Percentiles rank a stretch among this genome's conserved stretches.
These are phyloP conservation scores for Macadamia tetraphylla DNA, from an alignment of 164 flowering plant species.

Conservation along the genomic window DNA sequence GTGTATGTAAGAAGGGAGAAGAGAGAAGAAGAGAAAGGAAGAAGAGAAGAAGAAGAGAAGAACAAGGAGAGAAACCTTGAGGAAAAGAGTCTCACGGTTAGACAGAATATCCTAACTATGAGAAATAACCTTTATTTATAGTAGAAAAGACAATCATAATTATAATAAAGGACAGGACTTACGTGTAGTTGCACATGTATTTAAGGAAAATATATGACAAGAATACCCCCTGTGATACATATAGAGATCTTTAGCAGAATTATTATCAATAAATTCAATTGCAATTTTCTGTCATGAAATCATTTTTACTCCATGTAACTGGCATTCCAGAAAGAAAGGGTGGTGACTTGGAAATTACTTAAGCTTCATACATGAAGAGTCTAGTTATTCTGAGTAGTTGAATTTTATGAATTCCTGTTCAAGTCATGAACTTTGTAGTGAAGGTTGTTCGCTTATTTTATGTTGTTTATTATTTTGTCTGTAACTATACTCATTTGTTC, in stretches of 20 bases:
- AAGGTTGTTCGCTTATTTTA: not conserved
- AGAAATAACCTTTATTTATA: too few species aligned
- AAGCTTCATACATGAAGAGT: not conserved
- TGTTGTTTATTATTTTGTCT: not conserved
- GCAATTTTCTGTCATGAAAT: not conserved
- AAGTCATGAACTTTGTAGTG: not conserved
- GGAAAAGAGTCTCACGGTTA: too few species aligned
- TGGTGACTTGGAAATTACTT: not conserved
- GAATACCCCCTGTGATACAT: not conserved
- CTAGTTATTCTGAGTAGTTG: not conserved
- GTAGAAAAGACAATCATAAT: too few species aligned
- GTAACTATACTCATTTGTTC: slow-evolving; percentile 5
- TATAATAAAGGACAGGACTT: too few species aligned
- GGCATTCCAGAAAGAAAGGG: not conserved
- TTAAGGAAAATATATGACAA: not conserved
- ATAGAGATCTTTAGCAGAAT: too few species aligned
- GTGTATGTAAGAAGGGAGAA: too few species aligned
- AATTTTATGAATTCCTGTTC: not conserved
- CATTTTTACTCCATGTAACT: not conserved
- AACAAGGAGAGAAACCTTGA: too few species aligned
- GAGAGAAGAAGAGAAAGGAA: too few species aligned
- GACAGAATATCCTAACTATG: too few species aligned
- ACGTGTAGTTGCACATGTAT: too few species aligned
- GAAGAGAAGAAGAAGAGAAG: too few species aligned
- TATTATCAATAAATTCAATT: too few species aligned